A percentile compares a stretch with the other conserved stretches of the same genome.
These are phyloP conservation scores for Aspergillus sp. DNA, from an alignment of 2,329 filamentous ascomycete genomes.

Conservation along the genomic window DNA sequence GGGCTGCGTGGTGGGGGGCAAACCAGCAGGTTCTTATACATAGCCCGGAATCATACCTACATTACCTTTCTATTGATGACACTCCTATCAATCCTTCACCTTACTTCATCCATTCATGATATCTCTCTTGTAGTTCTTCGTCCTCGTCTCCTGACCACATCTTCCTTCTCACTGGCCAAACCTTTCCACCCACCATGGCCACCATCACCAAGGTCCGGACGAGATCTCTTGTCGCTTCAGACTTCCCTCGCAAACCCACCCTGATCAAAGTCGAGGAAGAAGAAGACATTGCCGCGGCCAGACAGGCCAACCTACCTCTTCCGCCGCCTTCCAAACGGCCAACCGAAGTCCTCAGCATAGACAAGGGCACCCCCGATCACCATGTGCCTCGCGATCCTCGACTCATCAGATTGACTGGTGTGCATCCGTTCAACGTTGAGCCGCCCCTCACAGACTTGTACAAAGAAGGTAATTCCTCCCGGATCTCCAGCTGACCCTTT, in stretches of 20 bases:
- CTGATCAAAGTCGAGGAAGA: constrained; percentile 27
- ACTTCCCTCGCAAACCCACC: constrained; percentile 18
- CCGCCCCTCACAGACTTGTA: constrained; percentile 76
- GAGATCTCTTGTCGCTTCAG: constrained; percentile 12
- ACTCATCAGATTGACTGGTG: constrained; percentile 80
- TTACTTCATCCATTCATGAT: too few species aligned
- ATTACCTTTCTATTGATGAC: too few species aligned
- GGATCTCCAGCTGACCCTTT: neutral
- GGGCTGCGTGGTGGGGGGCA: too few species aligned
- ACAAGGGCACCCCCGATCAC: constrained; percentile 77
- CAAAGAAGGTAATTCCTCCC: constrained; percentile 49
- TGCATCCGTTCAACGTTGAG: constrained; percentile 90
- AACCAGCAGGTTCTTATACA: too few species aligned
- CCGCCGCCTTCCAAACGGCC: constrained; percentile 62
- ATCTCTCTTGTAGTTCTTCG: neutral
- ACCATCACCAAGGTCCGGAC: constrained; percentile 25
- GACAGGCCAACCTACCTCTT: constrained; percentile 55
- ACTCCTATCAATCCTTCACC: too few species aligned
- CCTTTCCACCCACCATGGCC: constrained; percentile 19
- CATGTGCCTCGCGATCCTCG: constrained; percentile 79
- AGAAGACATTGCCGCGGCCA: constrained; percentile 20
- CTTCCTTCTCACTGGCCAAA: neutral
- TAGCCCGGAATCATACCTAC: too few species aligned
- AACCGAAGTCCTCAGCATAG: constrained; percentile 67
- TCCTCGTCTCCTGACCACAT: neutral